A percentile compares a stretch with the other conserved stretches of the same genome.
Conservation (phyloP, 495 filamentous ascomycete species). For the Neohortaea acidophila region DNA sequence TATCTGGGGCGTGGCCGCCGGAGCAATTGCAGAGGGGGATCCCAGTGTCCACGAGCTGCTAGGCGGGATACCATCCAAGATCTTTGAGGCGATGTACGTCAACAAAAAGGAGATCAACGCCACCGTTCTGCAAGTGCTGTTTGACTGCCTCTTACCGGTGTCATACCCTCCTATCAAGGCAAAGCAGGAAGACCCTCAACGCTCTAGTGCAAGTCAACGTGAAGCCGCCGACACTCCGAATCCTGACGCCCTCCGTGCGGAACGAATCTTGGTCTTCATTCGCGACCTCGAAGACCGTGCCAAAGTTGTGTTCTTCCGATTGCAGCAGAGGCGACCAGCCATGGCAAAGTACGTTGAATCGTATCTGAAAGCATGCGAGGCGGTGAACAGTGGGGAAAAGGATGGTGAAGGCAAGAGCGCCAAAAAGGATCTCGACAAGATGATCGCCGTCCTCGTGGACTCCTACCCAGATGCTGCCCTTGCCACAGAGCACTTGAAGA, state of each 20-base stretch:
- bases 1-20: slow-evolving; percentile 81
- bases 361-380: slow-evolving; percentile 66
- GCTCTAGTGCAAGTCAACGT: slow-evolving; percentile 36
- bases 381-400: slow-evolving; percentile 73
- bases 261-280: slow-evolving; percentile 68
- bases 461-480: slow-evolving; percentile 52
- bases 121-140: slow-evolving; percentile 70
- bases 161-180: slow-evolving; percentile 67
- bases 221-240: slow-evolving; percentile 40
- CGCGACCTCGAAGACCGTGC: slow-evolving; percentile 63
- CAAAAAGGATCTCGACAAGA: slow-evolving; percentile 48
- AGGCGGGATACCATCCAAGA: slow-evolving; percentile 65
- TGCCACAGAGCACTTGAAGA: slow-evolving; percentile 58
- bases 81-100: slow-evolving; percentile 77
- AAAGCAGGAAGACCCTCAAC: slow-evolving; percentile 40
- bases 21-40: slow-evolving; percentile 71
- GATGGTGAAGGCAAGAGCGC: slow-evolving; percentile 58
- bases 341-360: slow-evolving; percentile 53
- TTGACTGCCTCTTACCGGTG: slow-evolving; percentile 71
- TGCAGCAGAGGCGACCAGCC: slow-evolving; percentile 57
- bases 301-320: slow-evolving; percentile 76
- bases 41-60: slow-evolving; percentile 57
- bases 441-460: slow-evolving; percentile 47
- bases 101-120: slow-evolving; percentile 79
- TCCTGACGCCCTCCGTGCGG: slow-evolving; percentile 69